phyloP scores from a whole-genome alignment of 2,329 filamentous ascomycete genomes.

The Cladobotryum mycophilum region DNA sequence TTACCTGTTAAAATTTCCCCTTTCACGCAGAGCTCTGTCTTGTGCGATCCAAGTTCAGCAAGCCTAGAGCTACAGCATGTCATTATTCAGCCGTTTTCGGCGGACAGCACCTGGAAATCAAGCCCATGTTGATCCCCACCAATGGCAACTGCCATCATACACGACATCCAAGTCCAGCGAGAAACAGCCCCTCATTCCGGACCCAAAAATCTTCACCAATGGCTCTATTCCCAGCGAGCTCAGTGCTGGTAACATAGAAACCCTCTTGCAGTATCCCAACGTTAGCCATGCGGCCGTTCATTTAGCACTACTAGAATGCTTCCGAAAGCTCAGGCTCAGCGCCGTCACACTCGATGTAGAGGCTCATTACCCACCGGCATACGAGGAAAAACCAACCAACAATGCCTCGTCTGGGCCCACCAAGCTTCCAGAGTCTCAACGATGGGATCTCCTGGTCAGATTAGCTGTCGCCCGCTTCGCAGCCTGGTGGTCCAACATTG shows the following conservation, averaged over 20 bases:
- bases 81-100: background rate
- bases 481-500: background rate
- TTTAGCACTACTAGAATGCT: too few species aligned
- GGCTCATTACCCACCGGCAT: too few species aligned
- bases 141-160: background rate
- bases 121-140: background rate
- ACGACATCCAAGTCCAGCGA: background rate
- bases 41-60: too few species aligned
- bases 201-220: background rate
- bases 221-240: background rate
- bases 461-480: too few species aligned
- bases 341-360: too few species aligned
- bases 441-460: too few species aligned
- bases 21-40: too few species aligned
- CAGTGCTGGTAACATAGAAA: background rate
- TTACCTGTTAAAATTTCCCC: background rate
- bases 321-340: too few species aligned
- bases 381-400: too few species aligned
- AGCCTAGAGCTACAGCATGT: background rate
- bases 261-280: background rate
- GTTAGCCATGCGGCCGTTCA: background rate
- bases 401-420: too few species aligned
- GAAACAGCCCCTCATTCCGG: background rate
- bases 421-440: too few species aligned
- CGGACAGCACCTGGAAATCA: background rate